Evolutionary conservation across 2,329 filamentous ascomycete species (phyloP).

Genomic region (Camillea tinctor): DNA sequence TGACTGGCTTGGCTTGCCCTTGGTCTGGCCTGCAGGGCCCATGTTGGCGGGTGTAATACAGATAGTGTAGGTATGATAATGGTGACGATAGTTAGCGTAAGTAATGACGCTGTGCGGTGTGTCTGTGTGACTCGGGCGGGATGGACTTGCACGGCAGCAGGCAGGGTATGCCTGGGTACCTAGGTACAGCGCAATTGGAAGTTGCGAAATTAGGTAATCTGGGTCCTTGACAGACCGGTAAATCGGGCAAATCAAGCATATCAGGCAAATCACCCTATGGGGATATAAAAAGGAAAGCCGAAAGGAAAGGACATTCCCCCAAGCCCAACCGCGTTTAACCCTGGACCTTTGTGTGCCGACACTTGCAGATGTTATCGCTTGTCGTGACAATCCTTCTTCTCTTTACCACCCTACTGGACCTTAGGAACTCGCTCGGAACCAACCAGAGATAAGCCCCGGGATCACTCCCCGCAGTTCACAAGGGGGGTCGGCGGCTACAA

Average conservation of each 20-base stretch:
- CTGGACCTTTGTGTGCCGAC: no score
- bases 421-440: neutral
- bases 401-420: no score
- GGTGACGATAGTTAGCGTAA: no score
- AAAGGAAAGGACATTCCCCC: neutral
- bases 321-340: no score
- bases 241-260: neutral
- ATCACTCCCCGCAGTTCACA: neutral
- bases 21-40: neutral
- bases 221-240: neutral
- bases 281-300: neutral
- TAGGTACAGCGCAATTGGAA: neutral
- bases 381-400: no score
- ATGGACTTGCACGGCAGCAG: no score
- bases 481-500: neutral
- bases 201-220: neutral
- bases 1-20: no score
- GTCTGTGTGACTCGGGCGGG: neutral
- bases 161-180: neutral
- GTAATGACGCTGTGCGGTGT: neutral
- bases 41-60: neutral
- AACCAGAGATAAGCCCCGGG: neutral
- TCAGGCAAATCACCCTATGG: no score
- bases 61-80: no score
- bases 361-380: no score